These are phyloP conservation scores for Trichoderma sp. DNA, from an alignment of 2,329 filamentous ascomycete genomes.

Conservation along the genomic window DNA sequence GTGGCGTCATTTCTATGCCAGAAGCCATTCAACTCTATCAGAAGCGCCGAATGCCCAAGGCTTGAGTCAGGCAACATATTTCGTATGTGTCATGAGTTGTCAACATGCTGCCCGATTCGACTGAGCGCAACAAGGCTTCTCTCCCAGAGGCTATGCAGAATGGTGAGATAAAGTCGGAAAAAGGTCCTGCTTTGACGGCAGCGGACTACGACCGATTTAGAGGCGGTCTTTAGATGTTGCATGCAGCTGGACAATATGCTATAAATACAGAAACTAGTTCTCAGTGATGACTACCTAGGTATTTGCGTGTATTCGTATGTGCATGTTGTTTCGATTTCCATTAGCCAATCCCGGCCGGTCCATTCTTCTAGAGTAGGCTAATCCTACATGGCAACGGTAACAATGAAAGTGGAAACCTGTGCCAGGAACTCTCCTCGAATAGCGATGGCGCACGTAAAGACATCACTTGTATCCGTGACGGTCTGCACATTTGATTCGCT, in stretches of 20 bases:
- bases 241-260: neutral
- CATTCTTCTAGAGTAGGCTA: too few relatives aligned
- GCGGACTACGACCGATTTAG: neutral
- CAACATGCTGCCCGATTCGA: neutral
- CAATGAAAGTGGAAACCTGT: too few relatives aligned
- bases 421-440: too few relatives aligned
- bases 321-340: neutral
- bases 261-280: neutral
- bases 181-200: neutral
- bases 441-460: too few relatives aligned
- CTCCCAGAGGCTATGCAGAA: neutral
- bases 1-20: neutral
- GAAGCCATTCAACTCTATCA: neutral
- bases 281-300: too few relatives aligned
- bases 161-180: neutral
- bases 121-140: neutral
- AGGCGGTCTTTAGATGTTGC: neutral
- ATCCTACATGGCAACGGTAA: too few relatives aligned
- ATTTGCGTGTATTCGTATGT: neutral
- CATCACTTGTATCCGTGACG: too few relatives aligned
- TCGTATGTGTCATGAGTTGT: neutral
- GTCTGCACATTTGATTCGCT: too few relatives aligned
- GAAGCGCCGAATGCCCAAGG: neutral
- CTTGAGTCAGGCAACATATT: neutral
- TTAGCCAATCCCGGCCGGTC: too few relatives aligned